Base-by-base conservation (phyloP, 371 early-diverging fungal genomes). In the Umbelopsis sp. region DNA sequence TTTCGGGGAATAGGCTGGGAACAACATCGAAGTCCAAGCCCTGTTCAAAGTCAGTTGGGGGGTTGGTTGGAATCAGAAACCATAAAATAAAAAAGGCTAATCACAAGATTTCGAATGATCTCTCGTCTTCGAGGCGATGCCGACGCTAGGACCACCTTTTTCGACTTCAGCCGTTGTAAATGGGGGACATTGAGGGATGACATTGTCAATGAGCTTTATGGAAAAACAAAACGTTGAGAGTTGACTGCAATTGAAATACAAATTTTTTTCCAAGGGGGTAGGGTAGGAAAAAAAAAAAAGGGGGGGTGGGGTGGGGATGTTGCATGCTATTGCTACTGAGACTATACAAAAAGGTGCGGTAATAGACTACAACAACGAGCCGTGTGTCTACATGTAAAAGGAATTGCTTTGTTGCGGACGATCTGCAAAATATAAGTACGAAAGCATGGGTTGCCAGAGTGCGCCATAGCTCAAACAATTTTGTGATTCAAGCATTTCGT, bases 91-190 rank as follows among this genome's bases (percentile, higher is more conserved):
- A 25, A 53, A 48, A 46, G 29, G 48, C 44, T 24, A 22, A 22
- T 22, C 50, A 85, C 91, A 71, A 94, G 78, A 10, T 84, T 76
- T 46, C 76, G 71, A 63, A 96, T 76, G 52, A 96, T 90, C 62
- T 95, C 92, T 70, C 82, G 85, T 67, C 96, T 86, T 32, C 95
- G 85, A 2, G 93, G 94, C 5, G 94, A 94, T 9, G 88, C 89
- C 4, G 95, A 95, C 24, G 93, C 96, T 25, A 96, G 83, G 25
- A 96, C 72, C 50, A 94, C 76, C 14, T 75, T 84, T 67, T 87
- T 88, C 7, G 73, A 64, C 29, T 78, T 72, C 20, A 87, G 68
- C 20, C 63, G 20, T 45, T 69, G 66, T 4, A 77, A 25, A 57
- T 57, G 62, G 57, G 77, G 70, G 37, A 77, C 66, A 20, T 76